Evolutionary conservation across 306 rosid species (phyloP), one percentile per base, ranked within the genome.

Genomic region (Castanea crenata): DNA sequence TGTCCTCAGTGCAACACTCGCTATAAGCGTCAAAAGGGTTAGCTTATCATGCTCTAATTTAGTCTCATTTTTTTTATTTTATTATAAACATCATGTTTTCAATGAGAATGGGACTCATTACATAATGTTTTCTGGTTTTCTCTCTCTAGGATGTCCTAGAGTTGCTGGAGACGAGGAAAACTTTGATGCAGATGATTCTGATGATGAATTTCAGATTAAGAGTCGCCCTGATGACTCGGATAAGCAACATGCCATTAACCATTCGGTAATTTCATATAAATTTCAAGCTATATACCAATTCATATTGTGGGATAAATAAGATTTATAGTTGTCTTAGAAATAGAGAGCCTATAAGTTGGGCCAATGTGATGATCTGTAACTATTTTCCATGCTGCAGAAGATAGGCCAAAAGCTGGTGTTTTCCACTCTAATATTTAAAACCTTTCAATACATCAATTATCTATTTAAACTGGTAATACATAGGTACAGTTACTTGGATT

Each of bases 1-100:
- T 96, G 99, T 58, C 98, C 99, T 56, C 98, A 96, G 76, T 93
- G 99, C 86, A 96, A 87, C 81, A 86, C 90, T 49, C 97, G 93
- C 78, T 93, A 96, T 63, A 93, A 88, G 88, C 99, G 96, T 61
- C 98, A 90, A 13, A 93, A 86, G 85, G 97, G 98, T 92, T 52
- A 29, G 81, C 35, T 21, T 67, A 13, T 27, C 5, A 15, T 23
- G 51, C 35, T 61, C 19, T 70, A 32, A 46, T 57, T 77, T 6
- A 0, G 35, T 74, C 58, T 23, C 21, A 5, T 54, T 25, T 6
- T 54, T 27, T 13, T 6, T 6, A 3, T 25, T 29, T n/a, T n/a
- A 29, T 31, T 41, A 18, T 67, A 4, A 23, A 3, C 59, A 3
- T 52, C 62, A 27, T 32, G 11, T 34, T 78, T 58, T 57, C 41